A percentile compares a stretch with the other conserved stretches of the same genome.
phyloP scores from a whole-genome alignment of 2,329 filamentous ascomycete genomes.

The Ampelomyces quisqualis region DNA sequence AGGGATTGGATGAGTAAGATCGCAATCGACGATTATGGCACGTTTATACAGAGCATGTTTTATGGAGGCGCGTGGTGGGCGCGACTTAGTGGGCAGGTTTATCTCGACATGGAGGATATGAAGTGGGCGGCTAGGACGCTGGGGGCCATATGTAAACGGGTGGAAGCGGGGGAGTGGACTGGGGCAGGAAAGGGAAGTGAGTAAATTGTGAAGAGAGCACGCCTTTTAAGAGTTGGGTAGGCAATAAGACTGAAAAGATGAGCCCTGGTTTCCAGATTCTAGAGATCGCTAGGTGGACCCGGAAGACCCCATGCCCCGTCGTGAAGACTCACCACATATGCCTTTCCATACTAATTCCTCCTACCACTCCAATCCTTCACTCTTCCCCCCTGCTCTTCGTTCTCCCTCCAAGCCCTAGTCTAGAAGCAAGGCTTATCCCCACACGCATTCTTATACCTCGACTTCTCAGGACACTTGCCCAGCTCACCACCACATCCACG shows the following conservation, averaged over 20 bases:
- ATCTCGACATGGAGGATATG: slow-evolving; percentile 78
- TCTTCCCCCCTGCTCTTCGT: background rate
- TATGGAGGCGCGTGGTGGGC: slow-evolving; percentile 67
- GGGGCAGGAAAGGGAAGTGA: background rate
- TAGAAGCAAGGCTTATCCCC: background rate
- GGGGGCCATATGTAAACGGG: slow-evolving; percentile 57
- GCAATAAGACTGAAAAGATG: no score
- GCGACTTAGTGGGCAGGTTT: slow-evolving; percentile 78
- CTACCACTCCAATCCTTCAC: no score
- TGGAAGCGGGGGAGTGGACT: slow-evolving; percentile 48
- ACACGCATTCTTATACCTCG: slow-evolving; percentile 2
- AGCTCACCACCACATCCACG: background rate
- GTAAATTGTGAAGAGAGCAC: slow-evolving; percentile 8
- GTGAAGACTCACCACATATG: no score
- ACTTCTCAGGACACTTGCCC: slow-evolving; percentile 6
- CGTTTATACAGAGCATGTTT: slow-evolving; percentile 66
- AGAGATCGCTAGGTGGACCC: no score
- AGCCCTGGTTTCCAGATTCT: no score
- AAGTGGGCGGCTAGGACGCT: slow-evolving; percentile 65
- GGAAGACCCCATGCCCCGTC: no score
- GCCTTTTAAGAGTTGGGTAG: no score
- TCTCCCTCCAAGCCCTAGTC: background rate
- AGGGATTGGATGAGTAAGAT: slow-evolving; percentile 45
- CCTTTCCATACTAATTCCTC: no score
- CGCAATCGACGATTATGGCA: slow-evolving; percentile 62